Evolutionary conservation across 2,329 filamentous ascomycete genomes (phyloP), one percentile per base, ranked within the genome.

Genomic region (Pseudogymnoascus sp.): DNA sequence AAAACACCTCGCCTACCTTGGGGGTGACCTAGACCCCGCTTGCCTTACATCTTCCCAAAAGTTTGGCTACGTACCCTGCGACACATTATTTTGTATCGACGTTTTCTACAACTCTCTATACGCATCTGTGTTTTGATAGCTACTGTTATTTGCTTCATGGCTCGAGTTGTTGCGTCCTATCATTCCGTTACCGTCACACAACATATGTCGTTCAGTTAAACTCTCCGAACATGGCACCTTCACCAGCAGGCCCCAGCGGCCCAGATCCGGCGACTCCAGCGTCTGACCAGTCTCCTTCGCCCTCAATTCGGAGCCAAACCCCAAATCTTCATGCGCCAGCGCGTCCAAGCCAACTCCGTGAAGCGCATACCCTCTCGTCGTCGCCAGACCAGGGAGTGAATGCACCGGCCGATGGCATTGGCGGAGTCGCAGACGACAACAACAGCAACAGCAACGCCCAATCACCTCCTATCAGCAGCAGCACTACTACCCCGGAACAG

Each of bases 261-360:
- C 47, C 47, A 54, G 28, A 54, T 33, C 28, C 47, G 16, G 47
- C 47, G 16, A 54, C 47, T 33, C 47, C 47, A 54, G 25, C 25
- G 6, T 28, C 47, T 12, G 47, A 54, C 9, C 47, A 50, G 14
- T 16, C 47, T 54, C 47, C 47, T 14, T 33, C 47, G 28, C 16
- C 47, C 47, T 35, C 47, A 54, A 54, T 54, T 14, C 33, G 47
- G n/a, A 54, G 28, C 28, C 47, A 54, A 54, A 33, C 47, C 6
- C 28, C 47, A 35, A 54, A 54, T 54, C 25, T 35, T 54, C 67
- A 70, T 60, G 67, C 68, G 9, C 70, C 70, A 12, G 57, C 62
- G 57, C 67, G 63, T 12, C 70, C 70, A 22, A 70, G 67, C 59
- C 63, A 65, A 57, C 60, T 72, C 57, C 67, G 70, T 14, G 70